Base-by-base conservation (phyloP, 352 stramenopile genomes). In the Globisporangium okanoganense region DNA sequence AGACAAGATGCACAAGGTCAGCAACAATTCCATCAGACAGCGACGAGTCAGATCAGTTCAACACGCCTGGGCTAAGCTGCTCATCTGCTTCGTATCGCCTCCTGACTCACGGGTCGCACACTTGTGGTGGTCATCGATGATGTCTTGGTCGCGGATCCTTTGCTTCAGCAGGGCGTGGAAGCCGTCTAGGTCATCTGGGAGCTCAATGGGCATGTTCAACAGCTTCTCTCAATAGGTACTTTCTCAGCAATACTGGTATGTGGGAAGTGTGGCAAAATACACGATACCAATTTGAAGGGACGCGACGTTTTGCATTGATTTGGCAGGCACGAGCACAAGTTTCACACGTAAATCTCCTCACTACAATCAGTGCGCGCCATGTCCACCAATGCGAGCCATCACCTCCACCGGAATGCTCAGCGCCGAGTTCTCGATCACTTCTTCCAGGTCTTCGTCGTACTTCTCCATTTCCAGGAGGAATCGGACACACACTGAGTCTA, bases 381-480 rank as follows among this genome's bases (percentile, higher is more conserved):
- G 0, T 1, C 16, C 16, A 45, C 16, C 20, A 16, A 76, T 52
- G 2, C 72, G 69, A 16, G 66, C 76, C 10, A 67, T 69, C 36
- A 93, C 72, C 44, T 87, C 83, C 8, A 91, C 67, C 0, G 69
- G 47, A 27, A 88, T 64, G 44, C 67, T 84, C 5, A 85, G 56
- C 18, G 76, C 51, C 18, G 73, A 81, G 25, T 86, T 82, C 44
- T 88, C 78, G 20, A 88, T 73, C 41, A 76, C 69, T 55, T 88
- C 66, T 51, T 82, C 72, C 12, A 75, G 58, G 14, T 82, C 72
- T 62, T 88, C 78, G 61, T 93, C 79, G 52, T 79, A 78, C 31
- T 80, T 87, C 49, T 85, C 69, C 43, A 75, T 88, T 27, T 93
- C 81, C 38, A 93, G 67, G 22, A 79, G 69, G 12, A 93, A 64